These are phyloP conservation scores for Stropharia rugosoannulata DNA, from an alignment of 768 basidiomycete genomes.

Conservation along the genomic window DNA sequence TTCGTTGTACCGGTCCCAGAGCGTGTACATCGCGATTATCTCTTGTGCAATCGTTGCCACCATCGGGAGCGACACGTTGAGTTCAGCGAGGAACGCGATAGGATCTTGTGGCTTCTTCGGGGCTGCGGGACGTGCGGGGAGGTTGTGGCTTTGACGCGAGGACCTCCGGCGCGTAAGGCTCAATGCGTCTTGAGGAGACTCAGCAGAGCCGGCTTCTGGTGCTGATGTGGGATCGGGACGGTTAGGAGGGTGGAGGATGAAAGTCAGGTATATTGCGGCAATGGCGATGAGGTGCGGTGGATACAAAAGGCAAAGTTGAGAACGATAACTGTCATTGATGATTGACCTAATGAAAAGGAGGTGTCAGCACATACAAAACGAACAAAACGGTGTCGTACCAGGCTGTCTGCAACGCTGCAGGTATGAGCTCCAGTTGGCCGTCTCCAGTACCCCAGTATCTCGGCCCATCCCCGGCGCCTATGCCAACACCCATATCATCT, in stretches of 20 bases:
- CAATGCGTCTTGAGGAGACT: conserved; percentile 9
- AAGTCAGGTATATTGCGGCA: conserved; percentile 86
- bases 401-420: conserved; percentile 82
- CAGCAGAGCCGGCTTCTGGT: conserved; percentile 10
- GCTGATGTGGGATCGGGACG: conserved; percentile 22
- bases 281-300: conserved; percentile 95
- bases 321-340: conserved; percentile 95
- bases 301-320: conserved; percentile 89
- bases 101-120: conserved; percentile 60
- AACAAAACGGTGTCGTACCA: conserved; percentile 53
- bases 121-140: conserved; percentile 24
- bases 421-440: conserved; percentile 74
- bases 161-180: conserved; percentile 37
- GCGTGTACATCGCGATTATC: conserved; percentile 83
- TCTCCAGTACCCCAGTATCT: conserved; percentile 82
- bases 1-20: conserved; percentile 86
- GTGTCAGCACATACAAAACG: conserved; percentile 35
- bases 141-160: conserved; percentile 26
- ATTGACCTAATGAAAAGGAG: conserved; percentile 74
- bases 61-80: conserved; percentile 83
- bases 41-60: conserved; percentile 88
- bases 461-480: conserved; percentile 49
- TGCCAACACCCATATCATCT: conserved; percentile 50
- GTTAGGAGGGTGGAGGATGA: conserved; percentile 68
- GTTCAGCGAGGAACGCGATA: conserved; percentile 77